Base-by-base conservation (phyloP, 177 flowering plant genomes). In the Vitis hybrid region DNA sequence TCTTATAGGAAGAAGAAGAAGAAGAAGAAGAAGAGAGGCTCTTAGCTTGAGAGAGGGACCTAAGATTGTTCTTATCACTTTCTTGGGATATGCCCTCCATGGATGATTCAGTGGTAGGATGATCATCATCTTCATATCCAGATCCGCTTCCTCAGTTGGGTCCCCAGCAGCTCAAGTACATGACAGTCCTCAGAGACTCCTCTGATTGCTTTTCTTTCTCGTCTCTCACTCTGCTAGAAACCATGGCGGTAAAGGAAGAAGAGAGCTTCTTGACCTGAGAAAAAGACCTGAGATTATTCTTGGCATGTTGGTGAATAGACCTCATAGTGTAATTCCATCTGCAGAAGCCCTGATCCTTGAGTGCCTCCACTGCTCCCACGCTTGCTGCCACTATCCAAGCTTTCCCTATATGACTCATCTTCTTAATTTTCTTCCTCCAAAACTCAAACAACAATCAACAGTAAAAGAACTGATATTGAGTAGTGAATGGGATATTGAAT, bases 131-230 rank as follows among this genome's bases (percentile, higher is more conserved):
- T 39, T 39, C 45, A 7, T 39, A 39, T 39, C 45, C 29, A 26
- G 29, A 26, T 26, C 26, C 1, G 5, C 45, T 39, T 39, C 1
- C 45, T 72, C 57, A 69, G 31, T 72, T 69, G 3, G 80, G 83
- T 55, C 80, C 80, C 83, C 83, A 80, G 51, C 75, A 73, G 70
- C 78, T 76, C 75, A 79, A 55, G 19, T 72, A 71, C 78, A 80
- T 72, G 56, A 80, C 71, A 15, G 52, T 80, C 57, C 80, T 70
- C 15, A 75, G 14, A 11, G 75, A 72, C 29, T 75, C 79, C 63
- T 77, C 83, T 9, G 80, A 60, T 51, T 65, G 66, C 66, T 65
- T 73, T 2, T 53, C 68, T 31, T 56, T 66, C 22, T 70, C 70
- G 15, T 65, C 68, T 29, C 67, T 51, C 3, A 52, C 1, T 11